These are phyloP conservation scores for Lachnellula arida DNA, from an alignment of 2,329 filamentous ascomycete species.

Conservation along the genomic window DNA sequence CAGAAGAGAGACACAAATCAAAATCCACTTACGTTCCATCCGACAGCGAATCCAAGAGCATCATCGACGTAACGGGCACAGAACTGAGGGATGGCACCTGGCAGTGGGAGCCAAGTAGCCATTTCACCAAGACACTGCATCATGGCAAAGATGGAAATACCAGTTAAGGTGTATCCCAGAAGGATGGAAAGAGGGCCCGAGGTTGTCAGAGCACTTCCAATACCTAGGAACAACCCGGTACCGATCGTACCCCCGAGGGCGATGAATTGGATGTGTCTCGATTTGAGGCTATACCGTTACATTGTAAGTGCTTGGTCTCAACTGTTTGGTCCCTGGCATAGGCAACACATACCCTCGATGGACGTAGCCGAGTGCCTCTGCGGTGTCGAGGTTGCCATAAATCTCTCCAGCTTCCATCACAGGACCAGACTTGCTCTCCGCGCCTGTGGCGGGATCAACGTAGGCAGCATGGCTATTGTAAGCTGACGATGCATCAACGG, in stretches of 20 bases:
- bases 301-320: slow-evolving; percentile 1
- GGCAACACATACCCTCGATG: slow-evolving; percentile 39
- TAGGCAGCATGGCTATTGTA: slow-evolving; percentile 17
- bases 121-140: slow-evolving; percentile 49
- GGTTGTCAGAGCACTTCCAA: slow-evolving; percentile 48
- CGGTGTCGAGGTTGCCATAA: slow-evolving; percentile 46
- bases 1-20: slow-evolving; percentile 42
- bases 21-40: slow-evolving; percentile 50
- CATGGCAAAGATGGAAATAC: slow-evolving; percentile 47
- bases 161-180: slow-evolving; percentile 48
- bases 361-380: slow-evolving; percentile 48
- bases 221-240: slow-evolving; percentile 51
- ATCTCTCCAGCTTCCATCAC: slow-evolving; percentile 46
- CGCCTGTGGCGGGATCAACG: slow-evolving; percentile 18
- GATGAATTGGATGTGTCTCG: slow-evolving; percentile 55
- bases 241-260: slow-evolving; percentile 54
- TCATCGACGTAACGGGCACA: slow-evolving; percentile 42
- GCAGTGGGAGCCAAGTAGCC: slow-evolving; percentile 47
- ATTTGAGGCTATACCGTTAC: slow-evolving; percentile 27
- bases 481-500: slow-evolving; percentile 18
- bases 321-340: neutral
- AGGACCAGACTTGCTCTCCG: slow-evolving; percentile 29
- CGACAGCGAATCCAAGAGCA: slow-evolving; percentile 50
- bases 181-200: slow-evolving; percentile 50
- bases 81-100: slow-evolving; percentile 46